Percentiles rank a stretch among this genome's conserved stretches.
Evolutionary conservation across 768 basidiomycete genomes (phyloP).

Genomic region (Phallus indusiatus): DNA sequence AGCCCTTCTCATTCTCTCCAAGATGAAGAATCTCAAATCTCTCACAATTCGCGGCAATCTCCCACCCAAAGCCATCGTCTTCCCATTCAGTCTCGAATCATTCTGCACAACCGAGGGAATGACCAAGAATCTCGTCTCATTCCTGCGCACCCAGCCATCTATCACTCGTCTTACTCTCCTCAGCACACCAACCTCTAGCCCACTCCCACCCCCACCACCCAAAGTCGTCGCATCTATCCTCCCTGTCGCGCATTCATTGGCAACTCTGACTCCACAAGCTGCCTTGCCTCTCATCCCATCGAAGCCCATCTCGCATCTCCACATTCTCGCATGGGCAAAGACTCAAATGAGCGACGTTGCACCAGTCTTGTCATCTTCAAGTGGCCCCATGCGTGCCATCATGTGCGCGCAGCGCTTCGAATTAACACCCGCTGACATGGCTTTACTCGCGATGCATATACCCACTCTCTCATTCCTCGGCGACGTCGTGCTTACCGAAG

Average conservation of each 20-base stretch:
- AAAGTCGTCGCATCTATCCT: neutral
- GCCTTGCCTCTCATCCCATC: constrained; percentile 4
- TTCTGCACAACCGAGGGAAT: constrained; percentile 8
- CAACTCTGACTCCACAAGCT: constrained; percentile 2
- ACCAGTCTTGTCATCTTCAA: neutral
- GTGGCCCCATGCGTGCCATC: neutral
- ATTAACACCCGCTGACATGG: constrained; percentile 1
- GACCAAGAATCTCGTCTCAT: neutral
- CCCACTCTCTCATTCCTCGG: constrained; percentile 4
- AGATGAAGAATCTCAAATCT: constrained; percentile 1
- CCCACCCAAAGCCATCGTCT: neutral
- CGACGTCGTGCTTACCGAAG: constrained; percentile 1
- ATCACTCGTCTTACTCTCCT: constrained; percentile 6
- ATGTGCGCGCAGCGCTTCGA: constrained; percentile 7
- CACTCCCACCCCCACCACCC: neutral
- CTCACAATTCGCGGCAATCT: constrained; percentile 4
- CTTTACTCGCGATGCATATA: constrained; percentile 5
- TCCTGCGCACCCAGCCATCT: constrained; percentile 3
- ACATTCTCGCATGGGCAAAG: constrained; percentile 8
- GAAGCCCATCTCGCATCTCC: constrained; percentile 2
- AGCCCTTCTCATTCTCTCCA: neutral
- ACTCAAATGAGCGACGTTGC: neutral
- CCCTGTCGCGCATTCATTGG: neutral
- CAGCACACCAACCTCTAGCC: neutral
- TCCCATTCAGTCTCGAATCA: constrained; percentile 4